A percentile compares a stretch with the other conserved stretches of the same genome.
Evolutionary conservation across 2,329 filamentous ascomycete species (phyloP).

Genomic region (Didymella keratinophila): DNA sequence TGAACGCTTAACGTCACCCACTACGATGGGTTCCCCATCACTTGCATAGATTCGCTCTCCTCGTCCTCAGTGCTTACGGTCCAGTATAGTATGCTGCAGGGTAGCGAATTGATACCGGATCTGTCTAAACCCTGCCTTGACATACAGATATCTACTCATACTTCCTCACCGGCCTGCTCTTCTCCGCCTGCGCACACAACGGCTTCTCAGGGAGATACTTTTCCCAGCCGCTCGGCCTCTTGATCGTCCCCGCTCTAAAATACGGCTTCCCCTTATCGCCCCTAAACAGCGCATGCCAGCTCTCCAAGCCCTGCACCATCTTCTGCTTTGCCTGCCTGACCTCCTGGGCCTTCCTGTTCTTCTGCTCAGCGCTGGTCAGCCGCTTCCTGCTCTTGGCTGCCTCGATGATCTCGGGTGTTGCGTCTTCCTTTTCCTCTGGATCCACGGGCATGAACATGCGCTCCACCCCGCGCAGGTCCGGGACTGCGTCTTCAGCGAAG

Average conservation of each 20-base stretch:
- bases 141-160: constrained; percentile 26
- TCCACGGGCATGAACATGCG: constrained; percentile 76
- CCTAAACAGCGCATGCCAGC: constrained; percentile 84
- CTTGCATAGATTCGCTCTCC: neutral
- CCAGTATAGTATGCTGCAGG: neutral
- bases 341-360: constrained; percentile 69
- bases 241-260: constrained; percentile 77
- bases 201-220: constrained; percentile 64
- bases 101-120: neutral
- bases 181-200: constrained; percentile 75
- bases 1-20: neutral
- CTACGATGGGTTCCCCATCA: neutral
- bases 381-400: constrained; percentile 33
- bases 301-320: constrained; percentile 72
- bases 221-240: constrained; percentile 68
- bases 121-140: neutral
- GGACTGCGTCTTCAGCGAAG: constrained; percentile 83
- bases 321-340: constrained; percentile 67
- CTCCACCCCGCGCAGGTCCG: constrained; percentile 87
- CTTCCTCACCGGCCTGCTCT: constrained; percentile 66
- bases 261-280: constrained; percentile 78
- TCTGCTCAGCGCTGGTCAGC: constrained; percentile 49
- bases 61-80: neutral
- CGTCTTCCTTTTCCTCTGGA: constrained; percentile 59
- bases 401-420: constrained; percentile 36